These are phyloP conservation scores for Pisolithus orientalis DNA, from an alignment of 768 basidiomycete genomes.

Conservation along the genomic window DNA sequence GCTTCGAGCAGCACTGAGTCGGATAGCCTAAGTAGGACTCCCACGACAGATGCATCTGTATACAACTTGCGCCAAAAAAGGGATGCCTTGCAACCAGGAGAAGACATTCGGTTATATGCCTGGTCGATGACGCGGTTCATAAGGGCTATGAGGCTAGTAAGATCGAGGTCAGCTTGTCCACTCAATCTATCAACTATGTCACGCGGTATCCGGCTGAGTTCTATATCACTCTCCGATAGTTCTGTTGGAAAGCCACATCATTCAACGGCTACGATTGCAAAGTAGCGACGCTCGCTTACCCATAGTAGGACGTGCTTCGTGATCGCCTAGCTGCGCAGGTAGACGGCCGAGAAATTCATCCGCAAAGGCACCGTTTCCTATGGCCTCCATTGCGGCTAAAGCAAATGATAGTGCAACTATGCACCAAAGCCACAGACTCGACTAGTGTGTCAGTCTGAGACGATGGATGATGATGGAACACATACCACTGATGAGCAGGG, in stretches of 20 bases:
- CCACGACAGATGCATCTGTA: constrained; percentile 67
- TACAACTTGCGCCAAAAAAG: constrained; percentile 63
- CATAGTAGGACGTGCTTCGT: not conserved
- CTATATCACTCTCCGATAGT: not conserved
- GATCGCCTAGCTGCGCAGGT: not conserved
- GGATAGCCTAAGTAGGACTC: constrained; percentile 33
- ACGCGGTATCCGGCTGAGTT: constrained; percentile 3
- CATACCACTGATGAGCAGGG: not conserved
- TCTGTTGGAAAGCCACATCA: not conserved
- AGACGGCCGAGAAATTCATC: not conserved
- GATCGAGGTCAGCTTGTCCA: not conserved
- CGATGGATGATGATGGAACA: too few species aligned
- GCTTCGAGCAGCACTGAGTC: constrained; percentile 8
- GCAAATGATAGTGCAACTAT: too few species aligned
- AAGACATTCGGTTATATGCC: constrained; percentile 48
- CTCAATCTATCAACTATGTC: constrained; percentile 6
- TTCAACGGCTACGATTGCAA: not conserved
- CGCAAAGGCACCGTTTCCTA: not conserved
- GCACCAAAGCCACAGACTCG: too few species aligned
- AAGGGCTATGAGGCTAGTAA: not conserved
- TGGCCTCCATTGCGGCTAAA: not conserved
- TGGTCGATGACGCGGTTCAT: constrained; percentile 36
- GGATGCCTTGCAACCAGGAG: constrained; percentile 27
- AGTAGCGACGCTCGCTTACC: not conserved
- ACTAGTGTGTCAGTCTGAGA: too few species aligned